Evolutionary conservation across 495 filamentous ascomycete species (phyloP).

Genomic region (Penicillium psychrofluorescens): DNA sequence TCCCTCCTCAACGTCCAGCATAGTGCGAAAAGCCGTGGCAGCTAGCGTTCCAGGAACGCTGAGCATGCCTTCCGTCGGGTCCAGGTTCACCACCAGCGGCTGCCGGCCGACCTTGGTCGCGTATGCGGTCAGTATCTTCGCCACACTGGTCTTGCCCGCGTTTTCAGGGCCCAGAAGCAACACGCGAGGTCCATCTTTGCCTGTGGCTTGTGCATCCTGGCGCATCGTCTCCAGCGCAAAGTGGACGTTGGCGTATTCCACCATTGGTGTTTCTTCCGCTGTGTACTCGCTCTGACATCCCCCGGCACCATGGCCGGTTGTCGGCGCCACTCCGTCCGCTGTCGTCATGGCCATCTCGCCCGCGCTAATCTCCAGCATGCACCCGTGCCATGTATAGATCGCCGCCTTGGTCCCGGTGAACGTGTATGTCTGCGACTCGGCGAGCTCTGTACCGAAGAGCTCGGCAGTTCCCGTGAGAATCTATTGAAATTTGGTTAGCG

Average conservation of each 20-base stretch:
- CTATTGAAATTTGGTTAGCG: slow-evolving; percentile 28
- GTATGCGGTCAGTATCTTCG: slow-evolving; percentile 75
- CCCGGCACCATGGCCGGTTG: slow-evolving; percentile 33
- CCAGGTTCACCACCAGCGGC: slow-evolving; percentile 78
- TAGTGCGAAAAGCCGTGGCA: slow-evolving; percentile 71
- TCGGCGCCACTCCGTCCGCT: slow-evolving; percentile 14
- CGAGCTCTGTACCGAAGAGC: slow-evolving; percentile 93
- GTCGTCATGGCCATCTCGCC: slow-evolving; percentile 24
- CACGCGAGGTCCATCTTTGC: slow-evolving; percentile 67
- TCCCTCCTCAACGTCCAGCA: slow-evolving; percentile 85
- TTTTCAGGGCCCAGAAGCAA: slow-evolving; percentile 76
- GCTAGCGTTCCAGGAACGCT: slow-evolving; percentile 79
- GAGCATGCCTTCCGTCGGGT: slow-evolving; percentile 80
- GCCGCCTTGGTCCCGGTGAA: slow-evolving; percentile 80
- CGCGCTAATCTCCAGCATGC: slow-evolving; percentile 66
- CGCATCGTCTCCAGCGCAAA: slow-evolving; percentile 70
- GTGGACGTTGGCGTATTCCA: slow-evolving; percentile 78
- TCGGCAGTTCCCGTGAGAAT: slow-evolving; percentile 81
- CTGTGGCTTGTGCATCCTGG: slow-evolving; percentile 38
- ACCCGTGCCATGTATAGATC: slow-evolving; percentile 88
- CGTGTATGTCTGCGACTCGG: slow-evolving; percentile 68
- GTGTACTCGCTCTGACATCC: slow-evolving; percentile 63
- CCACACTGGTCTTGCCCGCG: slow-evolving; percentile 78
- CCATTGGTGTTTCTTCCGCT: slow-evolving; percentile 80
- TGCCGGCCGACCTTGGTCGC: slow-evolving; percentile 68